Evolutionary conservation across 495 filamentous ascomycete genomes (phyloP).

Genomic region (Articulospora tetracladia): DNA sequence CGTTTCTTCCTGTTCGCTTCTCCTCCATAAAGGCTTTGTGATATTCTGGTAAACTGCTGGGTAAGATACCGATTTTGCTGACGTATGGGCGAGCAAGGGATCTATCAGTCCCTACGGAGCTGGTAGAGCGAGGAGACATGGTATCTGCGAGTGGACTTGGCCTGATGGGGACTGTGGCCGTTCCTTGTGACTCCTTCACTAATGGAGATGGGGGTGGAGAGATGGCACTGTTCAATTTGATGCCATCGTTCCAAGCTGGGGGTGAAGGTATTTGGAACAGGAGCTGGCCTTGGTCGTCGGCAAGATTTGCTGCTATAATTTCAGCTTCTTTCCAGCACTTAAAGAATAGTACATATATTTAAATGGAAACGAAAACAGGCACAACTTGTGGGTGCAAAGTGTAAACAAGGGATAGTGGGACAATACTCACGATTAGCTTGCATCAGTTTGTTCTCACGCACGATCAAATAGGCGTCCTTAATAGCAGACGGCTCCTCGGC

Average conservation of each 20-base stretch:
- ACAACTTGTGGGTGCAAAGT: background rate
- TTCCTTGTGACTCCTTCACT: constrained; percentile 19
- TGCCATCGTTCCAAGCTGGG: constrained; percentile 37
- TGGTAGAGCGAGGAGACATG: constrained; percentile 24
- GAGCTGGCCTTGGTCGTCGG: constrained; percentile 37
- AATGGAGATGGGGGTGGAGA: constrained; percentile 33
- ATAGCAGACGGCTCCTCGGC: constrained; percentile 94
- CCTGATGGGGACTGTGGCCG: constrained; percentile 20
- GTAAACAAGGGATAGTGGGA: background rate
- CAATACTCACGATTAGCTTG: constrained; percentile 80
- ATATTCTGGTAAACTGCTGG: constrained; percentile 83
- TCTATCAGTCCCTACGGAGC: constrained; percentile 28
- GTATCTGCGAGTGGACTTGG: constrained; percentile 32
- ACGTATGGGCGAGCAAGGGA: constrained; percentile 50
- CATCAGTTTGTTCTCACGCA: constrained; percentile 97
- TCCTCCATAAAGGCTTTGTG: constrained; percentile 86
- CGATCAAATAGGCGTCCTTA: constrained; percentile 98
- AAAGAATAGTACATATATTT: too few species aligned
- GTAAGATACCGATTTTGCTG: constrained; percentile 83
- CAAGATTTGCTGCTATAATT: constrained; percentile 30
- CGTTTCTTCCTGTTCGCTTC: constrained; percentile 43
- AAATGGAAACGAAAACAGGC: too few species aligned
- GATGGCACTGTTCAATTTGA: constrained; percentile 19
- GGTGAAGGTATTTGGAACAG: constrained; percentile 47
- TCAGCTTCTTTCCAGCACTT: background rate